Evolutionary conservation across 73 alveolate species (phyloP).

Genomic region (Uronychia binucleata): DNA sequence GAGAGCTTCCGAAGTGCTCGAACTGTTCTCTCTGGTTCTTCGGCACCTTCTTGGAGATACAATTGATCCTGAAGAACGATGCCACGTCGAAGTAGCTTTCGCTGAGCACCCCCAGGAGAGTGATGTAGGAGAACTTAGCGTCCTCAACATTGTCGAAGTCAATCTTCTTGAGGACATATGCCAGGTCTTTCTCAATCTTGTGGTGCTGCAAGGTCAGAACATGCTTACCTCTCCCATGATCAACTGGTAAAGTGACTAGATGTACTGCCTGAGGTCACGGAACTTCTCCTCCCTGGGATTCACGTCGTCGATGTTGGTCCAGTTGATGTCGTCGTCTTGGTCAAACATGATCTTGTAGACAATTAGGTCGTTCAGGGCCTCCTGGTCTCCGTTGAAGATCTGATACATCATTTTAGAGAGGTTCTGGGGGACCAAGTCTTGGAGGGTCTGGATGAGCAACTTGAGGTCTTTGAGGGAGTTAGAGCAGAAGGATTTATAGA

Average conservation of each 20-base stretch:
- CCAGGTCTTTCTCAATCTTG: not conserved
- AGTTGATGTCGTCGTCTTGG: not conserved
- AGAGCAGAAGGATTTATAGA: constrained; percentile 3
- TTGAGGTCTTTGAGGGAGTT: not conserved
- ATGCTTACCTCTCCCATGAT: not conserved
- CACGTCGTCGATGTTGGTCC: not conserved
- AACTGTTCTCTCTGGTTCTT: not conserved
- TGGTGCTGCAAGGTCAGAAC: not conserved
- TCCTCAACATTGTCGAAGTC: not conserved
- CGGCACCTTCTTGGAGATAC: not conserved
- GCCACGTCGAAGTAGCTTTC: not conserved
- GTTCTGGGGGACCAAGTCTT: not conserved
- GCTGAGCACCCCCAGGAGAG: not conserved
- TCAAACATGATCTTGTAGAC: not conserved
- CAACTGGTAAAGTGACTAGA: not conserved
- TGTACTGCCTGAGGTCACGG: not conserved
- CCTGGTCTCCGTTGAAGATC: constrained; percentile 6
- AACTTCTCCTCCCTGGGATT: not conserved
- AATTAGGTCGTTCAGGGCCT: not conserved
- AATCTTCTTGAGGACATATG: not conserved
- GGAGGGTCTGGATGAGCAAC: not conserved
- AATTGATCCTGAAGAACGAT: not conserved
- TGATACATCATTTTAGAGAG: not conserved
- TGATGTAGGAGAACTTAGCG: not conserved
- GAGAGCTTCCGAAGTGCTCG: not conserved